Base-by-base conservation (phyloP, 495 filamentous ascomycete genomes). In the Daldinia decipiens region DNA sequence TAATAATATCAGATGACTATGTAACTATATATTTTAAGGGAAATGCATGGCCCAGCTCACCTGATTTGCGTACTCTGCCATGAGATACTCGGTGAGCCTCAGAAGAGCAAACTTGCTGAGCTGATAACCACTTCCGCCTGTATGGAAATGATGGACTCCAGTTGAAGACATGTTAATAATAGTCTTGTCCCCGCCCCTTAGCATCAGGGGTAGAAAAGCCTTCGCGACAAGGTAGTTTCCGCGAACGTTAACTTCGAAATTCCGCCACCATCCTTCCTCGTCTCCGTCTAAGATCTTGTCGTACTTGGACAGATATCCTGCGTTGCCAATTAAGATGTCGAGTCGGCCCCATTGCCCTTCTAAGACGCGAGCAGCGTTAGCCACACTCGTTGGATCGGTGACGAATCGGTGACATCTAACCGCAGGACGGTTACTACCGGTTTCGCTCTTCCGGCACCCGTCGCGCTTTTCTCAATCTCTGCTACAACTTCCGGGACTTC, bases 251-350 rank as follows among this genome's bases (percentile, higher is more conserved):
- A 85, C 76, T 26, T 82, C 78, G 73, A 72, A 84, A 13, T 74
- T 77, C 17, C 61, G 26, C 80, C 80, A 84, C 82, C 82, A 87
- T 5, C 79, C 79, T 9, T 76, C 75, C 7, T 78, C 75, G 13
- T 87, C 78, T 36, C 66, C 68, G 1, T 85, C 83, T 8, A 70
- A 65, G 2, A 86, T 71, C 5, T 65, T 74, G 3, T 31, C 60
- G 40, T 63, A 77, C 9, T 66, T 62, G 29, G 78, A 78, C 9
- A 83, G 70, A 62, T 70, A 77, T 21, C 81, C 86, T 0, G 85
- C 84, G 50, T 87, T 87, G 70, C 83, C 84, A 55, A 87, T 72
- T 13, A 87, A 64, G 32, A 87, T 80, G 60, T 88, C 85, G 0
- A 87, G 75, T 0, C 76, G 64, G 15, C 79, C 79, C 63, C 68